A percentile compares a stretch with the other conserved stretches of the same genome.
Conservation (phyloP, 306 rosid species). For the Quercus variabilis region DNA sequence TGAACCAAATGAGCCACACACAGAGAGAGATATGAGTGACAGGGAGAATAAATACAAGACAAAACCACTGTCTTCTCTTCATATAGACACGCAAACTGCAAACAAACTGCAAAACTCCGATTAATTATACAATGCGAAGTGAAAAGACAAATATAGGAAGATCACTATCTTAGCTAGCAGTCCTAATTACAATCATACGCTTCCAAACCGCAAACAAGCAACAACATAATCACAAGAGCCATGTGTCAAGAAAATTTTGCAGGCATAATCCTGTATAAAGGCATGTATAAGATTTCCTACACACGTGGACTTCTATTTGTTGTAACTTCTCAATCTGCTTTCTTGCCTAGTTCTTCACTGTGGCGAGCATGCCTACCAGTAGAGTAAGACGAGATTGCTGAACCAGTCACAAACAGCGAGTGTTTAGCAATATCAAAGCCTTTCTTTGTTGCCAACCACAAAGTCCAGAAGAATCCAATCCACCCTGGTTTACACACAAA, state of each 20-base stretch:
- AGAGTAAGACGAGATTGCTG: constrained; percentile 59
- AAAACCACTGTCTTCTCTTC: background rate
- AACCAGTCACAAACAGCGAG: constrained; percentile 43
- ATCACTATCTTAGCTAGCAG: background rate
- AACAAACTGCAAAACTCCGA: background rate
- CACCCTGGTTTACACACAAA: constrained; percentile 46
- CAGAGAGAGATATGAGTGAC: background rate
- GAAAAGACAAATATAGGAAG: background rate
- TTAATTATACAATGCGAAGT: background rate
- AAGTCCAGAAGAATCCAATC: constrained; percentile 60
- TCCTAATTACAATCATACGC: background rate
- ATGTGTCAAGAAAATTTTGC: background rate
- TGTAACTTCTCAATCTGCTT: constrained; percentile 10
- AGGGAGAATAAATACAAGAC: background rate
- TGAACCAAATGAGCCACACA: background rate
- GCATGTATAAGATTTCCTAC: background rate
- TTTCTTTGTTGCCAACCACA: constrained; percentile 59
- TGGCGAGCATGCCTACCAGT: constrained; percentile 42
- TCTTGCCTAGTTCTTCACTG: background rate
- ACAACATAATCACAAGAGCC: background rate
- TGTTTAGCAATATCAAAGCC: constrained; percentile 55
- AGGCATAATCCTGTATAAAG: background rate
- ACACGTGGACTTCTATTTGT: background rate
- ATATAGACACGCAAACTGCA: background rate
- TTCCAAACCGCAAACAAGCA: background rate